Percentiles rank a stretch among this genome's conserved stretches.
phyloP scores from a whole-genome alignment of 345 rosid genomes.

The Bruguiera parviflora region DNA sequence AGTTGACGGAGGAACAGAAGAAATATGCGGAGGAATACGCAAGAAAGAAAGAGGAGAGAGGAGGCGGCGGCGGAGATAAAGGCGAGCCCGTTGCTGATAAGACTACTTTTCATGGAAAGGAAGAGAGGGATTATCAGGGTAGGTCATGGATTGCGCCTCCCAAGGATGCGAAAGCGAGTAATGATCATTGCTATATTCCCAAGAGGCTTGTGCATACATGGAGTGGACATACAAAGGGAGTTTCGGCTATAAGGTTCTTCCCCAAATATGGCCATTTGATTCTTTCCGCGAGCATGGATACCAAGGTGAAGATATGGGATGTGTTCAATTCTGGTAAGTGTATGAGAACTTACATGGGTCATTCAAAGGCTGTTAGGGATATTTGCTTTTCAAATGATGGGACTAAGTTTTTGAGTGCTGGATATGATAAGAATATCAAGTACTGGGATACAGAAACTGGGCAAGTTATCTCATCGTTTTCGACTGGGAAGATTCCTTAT shows the following conservation, averaged over 20 bases:
- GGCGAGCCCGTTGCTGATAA: slow-evolving; percentile 78
- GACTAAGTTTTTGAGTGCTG: slow-evolving; percentile 83
- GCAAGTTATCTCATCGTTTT: slow-evolving; percentile 85
- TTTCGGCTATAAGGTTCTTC: slow-evolving; percentile 71
- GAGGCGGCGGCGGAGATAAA: slow-evolving; percentile 52
- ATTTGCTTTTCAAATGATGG: slow-evolving; percentile 95
- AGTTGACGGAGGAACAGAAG: slow-evolving; percentile 95
- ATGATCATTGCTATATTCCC: slow-evolving; percentile 71
- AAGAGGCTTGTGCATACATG: slow-evolving; percentile 27
- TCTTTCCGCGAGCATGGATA: slow-evolving; percentile 97
- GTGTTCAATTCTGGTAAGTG: slow-evolving; percentile 95
- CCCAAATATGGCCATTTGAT: slow-evolving; percentile 96
- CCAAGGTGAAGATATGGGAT: slow-evolving; percentile 98
- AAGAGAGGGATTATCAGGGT: slow-evolving; percentile 93
- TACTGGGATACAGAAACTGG: slow-evolving; percentile 98
- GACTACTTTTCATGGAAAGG: slow-evolving; percentile 94
- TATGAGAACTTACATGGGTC: slow-evolving; percentile 99
- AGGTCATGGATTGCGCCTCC: slow-evolving; percentile 95
- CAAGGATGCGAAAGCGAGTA: slow-evolving; percentile 84
- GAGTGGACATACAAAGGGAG: slow-evolving; percentile 31
- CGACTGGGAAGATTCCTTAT: slow-evolving; percentile 87
- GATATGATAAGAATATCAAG: slow-evolving; percentile 92
- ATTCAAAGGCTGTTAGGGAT: slow-evolving; percentile 89
- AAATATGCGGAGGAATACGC: slow-evolving; percentile 94
- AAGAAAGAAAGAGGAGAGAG: slow-evolving; percentile 88